Percentiles rank a stretch among this genome's conserved stretches.
These are phyloP conservation scores for Immersiporthe knoxdaviesiana DNA, from an alignment of 2,329 filamentous ascomycete species.

Conservation along the genomic window DNA sequence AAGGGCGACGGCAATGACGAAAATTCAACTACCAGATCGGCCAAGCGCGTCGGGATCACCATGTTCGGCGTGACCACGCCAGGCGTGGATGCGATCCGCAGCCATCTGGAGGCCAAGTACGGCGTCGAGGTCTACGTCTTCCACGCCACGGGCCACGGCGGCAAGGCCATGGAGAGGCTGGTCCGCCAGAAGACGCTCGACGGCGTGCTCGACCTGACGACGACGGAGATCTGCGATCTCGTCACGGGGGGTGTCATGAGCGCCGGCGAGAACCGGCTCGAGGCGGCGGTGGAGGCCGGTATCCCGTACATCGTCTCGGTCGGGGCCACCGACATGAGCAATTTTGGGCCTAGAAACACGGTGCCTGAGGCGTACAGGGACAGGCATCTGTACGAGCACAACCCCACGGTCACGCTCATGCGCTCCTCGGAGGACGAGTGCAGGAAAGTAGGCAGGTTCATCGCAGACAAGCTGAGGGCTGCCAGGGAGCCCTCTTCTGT, in stretches of 20 bases:
- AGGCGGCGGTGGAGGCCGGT: constrained; percentile 58
- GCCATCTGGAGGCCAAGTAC: constrained; percentile 49
- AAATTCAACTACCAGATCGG: neutral
- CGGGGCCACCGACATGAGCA: constrained; percentile 63
- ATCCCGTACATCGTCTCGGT: constrained; percentile 57
- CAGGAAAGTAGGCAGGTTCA: constrained; percentile 55
- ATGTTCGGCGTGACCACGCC: constrained; percentile 79
- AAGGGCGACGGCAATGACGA: neutral
- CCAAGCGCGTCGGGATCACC: constrained; percentile 62
- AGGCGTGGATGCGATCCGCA: constrained; percentile 59
- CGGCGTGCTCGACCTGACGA: constrained; percentile 71
- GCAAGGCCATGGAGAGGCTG: constrained; percentile 69
- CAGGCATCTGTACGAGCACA: constrained; percentile 65
- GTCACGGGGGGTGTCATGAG: constrained; percentile 66
- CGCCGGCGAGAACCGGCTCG: constrained; percentile 60
- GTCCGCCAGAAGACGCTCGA: constrained; percentile 61
- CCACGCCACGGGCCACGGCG: constrained; percentile 67
- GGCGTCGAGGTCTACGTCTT: constrained; percentile 66
- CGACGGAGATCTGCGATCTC: constrained; percentile 68
- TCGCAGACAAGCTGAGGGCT: constrained; percentile 61
- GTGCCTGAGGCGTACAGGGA: constrained; percentile 58
- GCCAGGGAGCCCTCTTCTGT: constrained; percentile 46
- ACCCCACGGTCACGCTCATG: constrained; percentile 68
- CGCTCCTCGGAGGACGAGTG: constrained; percentile 64
- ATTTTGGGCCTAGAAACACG: constrained; percentile 61